Evolutionary conservation across 306 rosid genomes (phyloP).

Genomic region (Inga oerstediana): DNA sequence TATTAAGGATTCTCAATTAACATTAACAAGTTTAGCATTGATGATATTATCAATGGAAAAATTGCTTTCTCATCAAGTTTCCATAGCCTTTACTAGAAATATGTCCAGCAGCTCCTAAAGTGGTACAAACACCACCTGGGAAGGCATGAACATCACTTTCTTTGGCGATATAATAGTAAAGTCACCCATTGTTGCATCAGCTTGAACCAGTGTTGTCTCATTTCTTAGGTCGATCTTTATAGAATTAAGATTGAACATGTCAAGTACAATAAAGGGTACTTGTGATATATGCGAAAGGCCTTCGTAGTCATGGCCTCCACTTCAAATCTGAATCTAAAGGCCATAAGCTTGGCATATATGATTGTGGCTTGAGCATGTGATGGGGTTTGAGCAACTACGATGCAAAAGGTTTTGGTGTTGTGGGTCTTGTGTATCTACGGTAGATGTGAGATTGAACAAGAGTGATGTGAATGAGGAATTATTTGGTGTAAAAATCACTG

Average conservation of each 20-base stretch:
- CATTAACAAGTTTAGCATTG: slow-evolving; percentile 38
- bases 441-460: slow-evolving; percentile 29
- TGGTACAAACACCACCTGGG: slow-evolving; percentile 58
- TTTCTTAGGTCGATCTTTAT: neutral
- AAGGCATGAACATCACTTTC: slow-evolving; percentile 23
- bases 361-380: slow-evolving; percentile 29
- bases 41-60: slow-evolving; percentile 62
- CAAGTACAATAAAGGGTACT: slow-evolving; percentile 27
- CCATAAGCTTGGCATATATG: slow-evolving; percentile 28
- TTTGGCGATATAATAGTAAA: slow-evolving; percentile 33
- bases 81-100: slow-evolving; percentile 88
- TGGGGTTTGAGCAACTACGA: neutral
- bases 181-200: slow-evolving; percentile 39
- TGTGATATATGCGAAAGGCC: slow-evolving; percentile 40
- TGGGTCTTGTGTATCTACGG: slow-evolving; percentile 23
- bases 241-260: slow-evolving; percentile 26
- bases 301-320: slow-evolving; percentile 50
- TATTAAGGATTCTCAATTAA: slow-evolving; percentile 37
- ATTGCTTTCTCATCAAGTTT: slow-evolving; percentile 66
- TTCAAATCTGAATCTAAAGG: slow-evolving; percentile 38
- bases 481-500: slow-evolving; percentile 1
- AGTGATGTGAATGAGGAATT: slow-evolving; percentile 17
- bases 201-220: slow-evolving; percentile 7
- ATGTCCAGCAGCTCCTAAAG: slow-evolving; percentile 73
- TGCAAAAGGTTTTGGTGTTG: slow-evolving; percentile 39